Evolutionary conservation across 78 protist species (phyloP), one percentile per base, ranked within the genome.

Genomic region (Emiliania huxleyi): DNA sequence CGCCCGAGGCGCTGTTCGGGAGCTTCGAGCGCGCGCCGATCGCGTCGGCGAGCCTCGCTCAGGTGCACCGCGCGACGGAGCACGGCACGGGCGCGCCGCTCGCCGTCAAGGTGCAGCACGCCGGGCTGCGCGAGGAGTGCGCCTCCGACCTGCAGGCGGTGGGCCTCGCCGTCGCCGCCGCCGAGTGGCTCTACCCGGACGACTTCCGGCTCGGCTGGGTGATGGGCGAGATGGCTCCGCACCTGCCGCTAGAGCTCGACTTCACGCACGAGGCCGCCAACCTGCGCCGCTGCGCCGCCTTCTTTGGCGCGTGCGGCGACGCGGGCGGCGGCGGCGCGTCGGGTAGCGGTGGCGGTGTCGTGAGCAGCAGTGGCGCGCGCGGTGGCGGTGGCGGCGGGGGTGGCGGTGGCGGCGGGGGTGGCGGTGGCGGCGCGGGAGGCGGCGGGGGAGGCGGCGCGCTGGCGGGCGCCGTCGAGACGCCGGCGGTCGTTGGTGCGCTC

Each of bases 11-110:
- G 8, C 44, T 91, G 46, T 95, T 93, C 91, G 69, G 25, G 49
- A 4, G 6, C 4, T 91, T 95, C 87, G 91, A 93, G 44, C 38
- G 15, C 44, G 1, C 1, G 62, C 95, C 96, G 25, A 73, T 91
- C 2, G 92, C 94, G 25, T 35, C 94, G 1, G 97, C 97, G 1
- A 90, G 94, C 85, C 93, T 96, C 5, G 97, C 96, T 19, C 96
- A 96, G 91, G 96, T 93, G 62, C 92, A 69, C 92, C 38, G 45
- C 42, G 92, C 85, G 55, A 40, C 25, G n/a, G 35, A 52, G 69
- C 8, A 33, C 37, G n/a, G 0, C 79, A 81, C 55, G 19, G 94
- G 91, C 21, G 91, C 40, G 69, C 52, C 38, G 48, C 90, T 93
- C 38, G 96, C 95, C 38, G 96, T 90, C 35, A 90, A 93, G 56